Percentiles rank a stretch among this genome's conserved stretches.
Conservation (phyloP, 768 basidiomycete species). For the Mycena capillaripes region DNA sequence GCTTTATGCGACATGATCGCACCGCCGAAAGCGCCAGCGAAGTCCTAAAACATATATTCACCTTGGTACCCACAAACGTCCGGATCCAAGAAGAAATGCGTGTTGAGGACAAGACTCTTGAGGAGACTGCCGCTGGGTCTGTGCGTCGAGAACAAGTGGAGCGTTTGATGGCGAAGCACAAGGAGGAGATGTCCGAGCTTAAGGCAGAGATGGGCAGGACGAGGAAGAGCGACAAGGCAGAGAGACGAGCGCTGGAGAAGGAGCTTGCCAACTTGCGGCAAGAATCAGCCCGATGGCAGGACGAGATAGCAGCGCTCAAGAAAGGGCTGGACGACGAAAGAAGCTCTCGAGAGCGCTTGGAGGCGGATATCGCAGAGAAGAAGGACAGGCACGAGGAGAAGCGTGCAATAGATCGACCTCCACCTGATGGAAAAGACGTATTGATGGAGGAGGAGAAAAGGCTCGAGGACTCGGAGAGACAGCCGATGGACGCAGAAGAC, state of each 20-base stretch:
- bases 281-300: neutral
- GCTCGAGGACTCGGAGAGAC: too few relatives aligned
- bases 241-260: slow-evolving; percentile 24
- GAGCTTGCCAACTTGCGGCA: slow-evolving; percentile 14
- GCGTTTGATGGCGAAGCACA: slow-evolving; percentile 50
- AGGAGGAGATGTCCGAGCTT: slow-evolving; percentile 51
- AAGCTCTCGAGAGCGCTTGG: too few relatives aligned
- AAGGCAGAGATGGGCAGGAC: slow-evolving; percentile 48
- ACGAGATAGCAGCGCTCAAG: too few relatives aligned
- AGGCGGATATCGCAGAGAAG: too few relatives aligned
- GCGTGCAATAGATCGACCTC: too few relatives aligned
- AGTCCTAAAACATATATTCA: slow-evolving; percentile 48
- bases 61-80: slow-evolving; percentile 47
- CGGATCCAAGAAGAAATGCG: slow-evolving; percentile 57
- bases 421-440: too few relatives aligned
- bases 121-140: slow-evolving; percentile 55
- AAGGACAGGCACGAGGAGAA: too few relatives aligned
- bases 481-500: too few relatives aligned
- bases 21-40: slow-evolving; percentile 45
- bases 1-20: slow-evolving; percentile 50
- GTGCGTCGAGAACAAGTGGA: slow-evolving; percentile 54
- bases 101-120: slow-evolving; percentile 53
- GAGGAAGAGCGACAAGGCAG: slow-evolving; percentile 4
- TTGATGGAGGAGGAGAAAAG: too few relatives aligned
- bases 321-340: too few relatives aligned